Evolutionary conservation across 805 yeast genomes (phyloP).

Genomic region (Cyberlindnera mycetangii): DNA sequence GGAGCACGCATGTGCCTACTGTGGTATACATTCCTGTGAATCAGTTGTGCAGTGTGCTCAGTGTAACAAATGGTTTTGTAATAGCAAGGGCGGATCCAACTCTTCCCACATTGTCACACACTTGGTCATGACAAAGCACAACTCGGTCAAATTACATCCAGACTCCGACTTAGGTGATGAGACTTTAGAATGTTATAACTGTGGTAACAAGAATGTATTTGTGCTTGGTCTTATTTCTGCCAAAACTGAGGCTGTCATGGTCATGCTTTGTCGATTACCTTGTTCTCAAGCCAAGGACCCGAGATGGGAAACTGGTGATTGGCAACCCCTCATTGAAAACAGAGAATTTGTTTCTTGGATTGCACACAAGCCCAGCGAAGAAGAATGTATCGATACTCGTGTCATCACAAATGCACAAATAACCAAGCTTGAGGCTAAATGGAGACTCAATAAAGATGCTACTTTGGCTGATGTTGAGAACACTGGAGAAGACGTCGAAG

Average conservation of each 20-base stretch:
- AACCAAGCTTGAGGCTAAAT: conserved; percentile 68
- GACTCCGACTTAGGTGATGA: conserved; percentile 87
- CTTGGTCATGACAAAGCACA: conserved; percentile 76
- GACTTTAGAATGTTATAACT: conserved; percentile 82
- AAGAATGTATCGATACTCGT: conserved; percentile 53
- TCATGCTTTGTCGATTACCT: conserved; percentile 81
- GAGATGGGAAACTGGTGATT: conserved; percentile 83
- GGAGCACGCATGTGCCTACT: conserved; percentile 57
- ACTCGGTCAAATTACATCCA: conserved; percentile 68
- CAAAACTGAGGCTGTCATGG: conserved; percentile 81
- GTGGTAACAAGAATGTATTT: conserved; percentile 81
- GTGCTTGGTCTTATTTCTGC: conserved; percentile 85
- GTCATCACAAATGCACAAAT: conserved; percentile 64
- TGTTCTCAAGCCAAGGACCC: conserved; percentile 75
- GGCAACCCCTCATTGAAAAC: conserved; percentile 85
- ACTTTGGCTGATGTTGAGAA: conserved; percentile 64
- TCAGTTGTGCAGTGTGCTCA: conserved; percentile 72
- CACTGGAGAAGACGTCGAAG: conserved; percentile 47
- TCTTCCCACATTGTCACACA: conserved; percentile 81
- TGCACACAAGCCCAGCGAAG: conserved; percentile 66
- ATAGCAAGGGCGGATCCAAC: conserved; percentile 52
- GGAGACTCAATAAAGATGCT: conserved; percentile 73
- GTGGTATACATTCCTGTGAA: conserved; percentile 65
- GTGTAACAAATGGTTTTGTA: conserved; percentile 90
- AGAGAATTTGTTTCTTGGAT: conserved; percentile 81